These are phyloP conservation scores for Alternaria panax DNA, from an alignment of 2,329 filamentous ascomycete species.

Conservation along the genomic window DNA sequence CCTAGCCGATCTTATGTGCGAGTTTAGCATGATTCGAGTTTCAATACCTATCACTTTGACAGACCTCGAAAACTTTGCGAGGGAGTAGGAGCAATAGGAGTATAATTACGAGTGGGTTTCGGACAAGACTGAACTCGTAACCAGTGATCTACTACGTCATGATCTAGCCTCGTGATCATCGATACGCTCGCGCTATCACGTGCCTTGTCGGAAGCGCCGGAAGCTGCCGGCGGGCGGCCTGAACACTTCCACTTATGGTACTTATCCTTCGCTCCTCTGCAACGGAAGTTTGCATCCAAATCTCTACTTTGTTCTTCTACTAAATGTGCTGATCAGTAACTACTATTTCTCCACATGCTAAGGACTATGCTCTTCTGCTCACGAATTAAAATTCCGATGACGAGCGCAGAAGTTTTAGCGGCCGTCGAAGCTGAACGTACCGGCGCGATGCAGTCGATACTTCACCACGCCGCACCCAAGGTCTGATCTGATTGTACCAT, in stretches of 20 bases:
- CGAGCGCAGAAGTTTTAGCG: not conserved
- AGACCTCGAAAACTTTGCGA: not conserved
- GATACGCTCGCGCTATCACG: not conserved
- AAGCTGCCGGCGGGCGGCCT: no score
- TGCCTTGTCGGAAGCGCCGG: not conserved
- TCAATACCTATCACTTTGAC: not conserved
- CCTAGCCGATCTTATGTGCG: not conserved
- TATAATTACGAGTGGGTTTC: not conserved
- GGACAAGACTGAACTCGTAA: not conserved
- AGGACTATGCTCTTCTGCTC: not conserved
- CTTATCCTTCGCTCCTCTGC: rapidly evolving
- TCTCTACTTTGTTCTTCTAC: not conserved
- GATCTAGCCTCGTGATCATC: not conserved
- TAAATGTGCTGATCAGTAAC: no score
- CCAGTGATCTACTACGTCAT: not conserved
- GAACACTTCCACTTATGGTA: not conserved
- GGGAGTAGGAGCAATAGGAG: not conserved
- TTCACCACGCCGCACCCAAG: not conserved
- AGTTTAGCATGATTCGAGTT: not conserved
- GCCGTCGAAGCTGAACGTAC: no score
- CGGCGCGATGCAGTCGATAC: not conserved
- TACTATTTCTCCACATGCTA: not conserved
- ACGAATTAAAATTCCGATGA: not conserved
- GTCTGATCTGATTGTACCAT: not conserved
- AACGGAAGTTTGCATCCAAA: rapidly evolving